phyloP scores from a whole-genome alignment of 108 stramenopile genomes.

The Chaetoceros tenuissimus region DNA sequence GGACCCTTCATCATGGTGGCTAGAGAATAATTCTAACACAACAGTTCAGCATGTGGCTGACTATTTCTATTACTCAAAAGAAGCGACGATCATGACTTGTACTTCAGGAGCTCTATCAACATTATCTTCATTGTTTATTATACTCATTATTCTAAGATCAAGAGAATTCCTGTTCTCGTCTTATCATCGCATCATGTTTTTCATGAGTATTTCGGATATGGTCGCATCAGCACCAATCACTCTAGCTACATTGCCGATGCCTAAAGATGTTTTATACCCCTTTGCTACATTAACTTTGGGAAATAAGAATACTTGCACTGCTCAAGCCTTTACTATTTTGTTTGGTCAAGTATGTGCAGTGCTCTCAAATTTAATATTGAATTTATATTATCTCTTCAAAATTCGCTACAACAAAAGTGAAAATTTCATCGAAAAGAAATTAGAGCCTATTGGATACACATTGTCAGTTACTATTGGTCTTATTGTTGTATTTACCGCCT shows the following conservation, averaged over 20 bases:
- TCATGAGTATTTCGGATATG: conserved; percentile 20
- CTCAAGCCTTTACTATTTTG: background rate
- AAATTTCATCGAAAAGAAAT: background rate
- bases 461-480: background rate
- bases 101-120: conserved; percentile 20
- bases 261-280: background rate
- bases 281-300: background rate
- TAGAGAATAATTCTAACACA: no score
- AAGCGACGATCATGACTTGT: no score
- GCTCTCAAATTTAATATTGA: background rate
- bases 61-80: no score
- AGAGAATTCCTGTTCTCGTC: conserved; percentile 2
- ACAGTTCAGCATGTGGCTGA: no score
- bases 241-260: conserved; percentile 35
- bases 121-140: conserved; percentile 29
- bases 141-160: conserved; percentile 19
- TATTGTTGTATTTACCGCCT: no score
- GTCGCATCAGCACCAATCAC: conserved; percentile 22
- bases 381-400: background rate
- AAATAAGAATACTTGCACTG: background rate
- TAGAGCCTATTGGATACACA: background rate
- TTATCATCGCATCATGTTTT: conserved; percentile 35
- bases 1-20: no score
- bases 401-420: background rate
- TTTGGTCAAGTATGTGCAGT: background rate